Percentiles rank a stretch among this genome's conserved stretches.
Conservation (phyloP, 371 early-diverging fungal genomes). For the Coemansia sp. region DNA sequence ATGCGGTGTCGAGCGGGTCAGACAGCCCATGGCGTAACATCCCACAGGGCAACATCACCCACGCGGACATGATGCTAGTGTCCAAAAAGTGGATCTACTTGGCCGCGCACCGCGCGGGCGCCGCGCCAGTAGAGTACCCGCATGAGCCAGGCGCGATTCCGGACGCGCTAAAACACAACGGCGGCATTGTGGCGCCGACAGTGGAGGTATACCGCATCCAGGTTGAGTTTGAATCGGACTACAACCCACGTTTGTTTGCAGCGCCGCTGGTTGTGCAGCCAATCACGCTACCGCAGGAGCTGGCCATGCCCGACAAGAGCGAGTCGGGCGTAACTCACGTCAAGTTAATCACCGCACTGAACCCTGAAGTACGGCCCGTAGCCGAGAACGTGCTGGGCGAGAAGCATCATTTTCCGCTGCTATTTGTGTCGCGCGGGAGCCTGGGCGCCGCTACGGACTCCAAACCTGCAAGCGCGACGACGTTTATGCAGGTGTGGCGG, state of each 20-base stretch:
- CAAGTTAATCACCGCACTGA: conserved; percentile 47
- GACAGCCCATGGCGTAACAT: conserved; percentile 44
- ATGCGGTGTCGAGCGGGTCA: not conserved
- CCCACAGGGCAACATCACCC: conserved; percentile 40
- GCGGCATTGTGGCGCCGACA: conserved; percentile 33
- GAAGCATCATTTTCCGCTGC: conserved; percentile 40
- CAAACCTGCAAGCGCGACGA: conserved; percentile 7
- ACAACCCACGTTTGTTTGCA: conserved; percentile 48
- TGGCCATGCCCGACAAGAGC: not conserved
- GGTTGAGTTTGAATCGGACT: conserved; percentile 49
- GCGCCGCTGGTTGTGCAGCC: conserved; percentile 46
- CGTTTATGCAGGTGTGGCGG: conserved; percentile 43
- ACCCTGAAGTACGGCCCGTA: conserved; percentile 41
- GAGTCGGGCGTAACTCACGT: conserved; percentile 40
- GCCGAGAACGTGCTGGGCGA: conserved; percentile 46
- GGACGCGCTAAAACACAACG: conserved; percentile 24
- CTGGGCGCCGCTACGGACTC: not conserved
- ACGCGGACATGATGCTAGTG: conserved; percentile 51
- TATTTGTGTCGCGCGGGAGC: conserved; percentile 37
- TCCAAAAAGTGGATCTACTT: conserved; percentile 50
- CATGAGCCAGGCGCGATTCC: conserved; percentile 42
- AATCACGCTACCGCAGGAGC: conserved; percentile 11
- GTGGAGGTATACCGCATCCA: conserved; percentile 47
- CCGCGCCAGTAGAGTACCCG: conserved; percentile 28
- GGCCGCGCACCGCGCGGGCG: conserved; percentile 40